phyloP scores from a whole-genome alignment of 2,329 filamentous ascomycete genomes.

The Colletotrichum agaves region DNA sequence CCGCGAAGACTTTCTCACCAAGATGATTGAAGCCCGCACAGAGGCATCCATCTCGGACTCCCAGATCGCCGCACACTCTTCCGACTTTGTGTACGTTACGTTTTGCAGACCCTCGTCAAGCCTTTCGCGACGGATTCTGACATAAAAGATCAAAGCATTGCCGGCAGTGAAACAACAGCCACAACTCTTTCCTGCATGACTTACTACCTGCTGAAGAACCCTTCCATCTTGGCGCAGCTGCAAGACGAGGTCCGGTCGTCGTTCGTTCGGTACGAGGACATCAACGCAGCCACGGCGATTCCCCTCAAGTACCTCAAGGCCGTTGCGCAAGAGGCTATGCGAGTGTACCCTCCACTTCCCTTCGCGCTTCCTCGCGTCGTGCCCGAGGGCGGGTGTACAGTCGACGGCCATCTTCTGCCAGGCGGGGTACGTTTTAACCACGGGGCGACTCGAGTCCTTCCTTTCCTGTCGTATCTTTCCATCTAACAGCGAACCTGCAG shows the following conservation, averaged over 20 bases:
- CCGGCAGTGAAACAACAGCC: conserved; percentile 16
- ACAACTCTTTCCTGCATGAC: conserved; percentile 9
- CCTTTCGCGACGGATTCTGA: not conserved
- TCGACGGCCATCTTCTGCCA: not conserved
- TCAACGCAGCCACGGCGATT: conserved; percentile 53
- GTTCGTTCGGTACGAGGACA: conserved; percentile 38
- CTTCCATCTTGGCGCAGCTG: conserved; percentile 50
- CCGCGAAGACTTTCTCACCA: conserved; percentile 17
- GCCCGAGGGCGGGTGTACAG: not conserved
- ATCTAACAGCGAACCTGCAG: not conserved
- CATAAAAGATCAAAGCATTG: not conserved
- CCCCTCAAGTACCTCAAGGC: conserved; percentile 67
- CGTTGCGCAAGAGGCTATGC: conserved; percentile 66
- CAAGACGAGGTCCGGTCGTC: conserved; percentile 56
- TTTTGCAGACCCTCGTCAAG: not conserved
- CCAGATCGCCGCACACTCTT: conserved; percentile 45
- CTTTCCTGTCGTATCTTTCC: not conserved
- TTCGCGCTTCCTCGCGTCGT: conserved; percentile 9
- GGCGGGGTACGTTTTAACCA: not conserved
- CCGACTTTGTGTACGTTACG: conserved; percentile 42
- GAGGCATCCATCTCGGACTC: conserved; percentile 39
- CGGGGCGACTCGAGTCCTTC: not conserved
- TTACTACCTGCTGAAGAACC: conserved; percentile 1
- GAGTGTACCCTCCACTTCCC: conserved; percentile 59
- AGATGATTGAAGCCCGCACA: not conserved